Base-by-base conservation (phyloP, 202 grass and related monocot species). In the Elaeis oleifera region DNA sequence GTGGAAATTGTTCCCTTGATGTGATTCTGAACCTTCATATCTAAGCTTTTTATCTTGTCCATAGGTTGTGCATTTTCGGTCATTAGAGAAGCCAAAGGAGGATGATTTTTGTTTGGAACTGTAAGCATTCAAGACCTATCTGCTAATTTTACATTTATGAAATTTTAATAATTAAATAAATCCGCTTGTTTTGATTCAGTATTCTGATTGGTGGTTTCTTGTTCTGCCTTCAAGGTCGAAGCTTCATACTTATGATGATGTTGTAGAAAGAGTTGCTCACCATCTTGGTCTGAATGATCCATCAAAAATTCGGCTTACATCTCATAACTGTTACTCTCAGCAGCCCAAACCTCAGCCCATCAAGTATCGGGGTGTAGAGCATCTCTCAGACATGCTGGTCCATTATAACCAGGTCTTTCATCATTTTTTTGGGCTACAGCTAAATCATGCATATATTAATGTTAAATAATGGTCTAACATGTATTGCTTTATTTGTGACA, bases 1-100 rank as follows among this genome's bases (percentile, higher is more conserved):
- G 11, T 44, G 11, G 36, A 13, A 44, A 44, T 44, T 44, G 36
- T 44, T 44, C 36, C 9, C 6, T 20, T 39, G 1, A 49, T 4
- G 13, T 53, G 25, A 18, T 18, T 23, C 17, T 24, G 11, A 21
- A 49, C 11, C 8, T 65, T 53, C 21, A 23, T 29, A 4, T 20
- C 24, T 65, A 44, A 44, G 32, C 5, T 22, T 15, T 62, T 62
- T 21, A 62, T 62, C 31, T 49, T 63, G 18, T 63, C 15, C 24
- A 55, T 22, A 68, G 65, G 25, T 68, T 24, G 65, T 68, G 21
- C 65, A 68, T 68, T 68, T 68, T 54, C 64, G 64, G 13, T 68
- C 4, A 14, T 20, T 68, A 28, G 64, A 68, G 51, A 68, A 32
- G 64, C 51, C 64, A 56, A 68, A 68, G 25, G 64, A 68, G 54